A percentile compares a stretch with the other conserved stretches of the same genome.
phyloP scores from a whole-genome alignment of 2,329 filamentous ascomycete genomes.

The Tympanopsis confertula region DNA sequence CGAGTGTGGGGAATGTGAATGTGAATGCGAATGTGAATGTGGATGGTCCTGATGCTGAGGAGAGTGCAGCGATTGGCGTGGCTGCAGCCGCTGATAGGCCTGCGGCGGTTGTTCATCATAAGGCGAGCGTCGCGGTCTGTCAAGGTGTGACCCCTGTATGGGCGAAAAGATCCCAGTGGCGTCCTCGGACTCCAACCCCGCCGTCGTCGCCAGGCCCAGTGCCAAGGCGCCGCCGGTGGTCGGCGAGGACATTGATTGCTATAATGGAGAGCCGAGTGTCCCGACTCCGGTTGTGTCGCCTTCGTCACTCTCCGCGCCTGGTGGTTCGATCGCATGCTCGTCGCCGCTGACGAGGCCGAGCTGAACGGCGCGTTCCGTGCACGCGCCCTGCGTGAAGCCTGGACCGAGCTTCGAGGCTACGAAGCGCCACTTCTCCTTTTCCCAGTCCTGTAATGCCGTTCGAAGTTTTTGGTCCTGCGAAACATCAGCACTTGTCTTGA shows the following conservation, averaged over 20 bases:
- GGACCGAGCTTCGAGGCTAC: constrained; percentile 83
- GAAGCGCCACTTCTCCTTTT: constrained; percentile 86
- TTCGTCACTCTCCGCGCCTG: no score
- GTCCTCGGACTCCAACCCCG: not conserved
- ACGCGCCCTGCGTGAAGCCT: constrained; percentile 78
- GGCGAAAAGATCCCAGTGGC: not conserved
- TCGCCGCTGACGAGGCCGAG: constrained; percentile 26
- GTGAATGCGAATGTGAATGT: no score
- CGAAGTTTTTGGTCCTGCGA: constrained; percentile 65
- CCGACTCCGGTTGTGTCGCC: no score
- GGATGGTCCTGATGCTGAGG: no score
- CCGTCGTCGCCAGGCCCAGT: not conserved
- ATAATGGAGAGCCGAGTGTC: constrained; percentile 34
- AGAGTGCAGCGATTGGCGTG: no score
- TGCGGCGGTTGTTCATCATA: no score
- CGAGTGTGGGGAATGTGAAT: no score
- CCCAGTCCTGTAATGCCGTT: constrained; percentile 69
- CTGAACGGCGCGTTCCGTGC: constrained; percentile 67
- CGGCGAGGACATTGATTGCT: constrained; percentile 42
- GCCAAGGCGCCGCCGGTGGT: not conserved
- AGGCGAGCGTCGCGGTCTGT: not conserved
- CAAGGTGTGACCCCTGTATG: not conserved
- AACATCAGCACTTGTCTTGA: constrained; percentile 14
- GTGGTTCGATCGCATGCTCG: no score
- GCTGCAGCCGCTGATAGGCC: no score